Conservation (phyloP, 1,139 yeast species). For the Lodderomyces orthopsilosis region DNA sequence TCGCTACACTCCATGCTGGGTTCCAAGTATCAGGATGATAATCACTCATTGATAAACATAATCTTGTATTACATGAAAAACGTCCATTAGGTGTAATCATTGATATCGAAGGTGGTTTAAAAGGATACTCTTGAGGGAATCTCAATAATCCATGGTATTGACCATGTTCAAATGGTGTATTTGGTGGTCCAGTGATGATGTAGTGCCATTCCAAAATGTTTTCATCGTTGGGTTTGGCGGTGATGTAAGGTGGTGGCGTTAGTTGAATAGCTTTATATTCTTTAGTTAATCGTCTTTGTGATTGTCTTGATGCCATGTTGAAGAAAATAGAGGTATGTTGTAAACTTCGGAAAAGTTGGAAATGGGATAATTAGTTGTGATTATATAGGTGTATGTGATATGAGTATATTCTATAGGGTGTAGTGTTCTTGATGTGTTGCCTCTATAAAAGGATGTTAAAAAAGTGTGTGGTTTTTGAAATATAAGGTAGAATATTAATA, state of each 20-base stretch:
- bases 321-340: not conserved
- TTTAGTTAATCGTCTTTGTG: constrained; percentile 57
- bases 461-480: not conserved
- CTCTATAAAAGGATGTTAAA: no score
- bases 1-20: constrained; percentile 91
- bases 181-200: constrained; percentile 80
- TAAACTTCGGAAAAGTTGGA: not conserved
- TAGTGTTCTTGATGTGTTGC: no score
- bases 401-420: no score
- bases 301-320: constrained; percentile 49
- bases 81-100: constrained; percentile 89
- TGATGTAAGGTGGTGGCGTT: constrained; percentile 77
- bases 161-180: constrained; percentile 80
- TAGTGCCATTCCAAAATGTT: constrained; percentile 80
- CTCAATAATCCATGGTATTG: constrained; percentile 86
- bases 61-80: constrained; percentile 71
- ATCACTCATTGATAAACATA: constrained; percentile 87
- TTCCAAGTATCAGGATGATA: constrained; percentile 94
- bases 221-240: constrained; percentile 80
- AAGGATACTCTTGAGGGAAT: constrained; percentile 87
- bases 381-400: not conserved
- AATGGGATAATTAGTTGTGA: no score
- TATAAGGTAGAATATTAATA: no score
- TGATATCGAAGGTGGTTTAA: constrained; percentile 86
- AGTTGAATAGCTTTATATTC: constrained; percentile 75